Evolutionary conservation across 2,329 filamentous ascomycete species (phyloP).

Genomic region (Phaeoacremonium minimum): DNA sequence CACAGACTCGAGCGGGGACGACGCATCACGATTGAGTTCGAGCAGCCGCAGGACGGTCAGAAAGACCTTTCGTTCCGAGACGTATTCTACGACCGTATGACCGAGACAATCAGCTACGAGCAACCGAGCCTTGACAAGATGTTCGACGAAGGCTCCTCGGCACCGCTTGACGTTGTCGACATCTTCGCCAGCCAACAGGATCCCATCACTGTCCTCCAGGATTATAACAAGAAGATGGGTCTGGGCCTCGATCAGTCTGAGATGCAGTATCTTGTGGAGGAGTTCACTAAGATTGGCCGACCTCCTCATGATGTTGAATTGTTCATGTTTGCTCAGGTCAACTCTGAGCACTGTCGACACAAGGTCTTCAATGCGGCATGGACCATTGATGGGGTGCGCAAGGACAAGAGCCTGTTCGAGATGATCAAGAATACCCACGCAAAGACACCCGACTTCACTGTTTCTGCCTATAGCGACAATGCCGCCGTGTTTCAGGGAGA

Average conservation of each 20-base stretch:
- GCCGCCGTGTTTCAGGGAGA: slow-evolving; percentile 84
- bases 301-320: slow-evolving; percentile 86
- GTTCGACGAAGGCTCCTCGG: slow-evolving; percentile 65
- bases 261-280: slow-evolving; percentile 90
- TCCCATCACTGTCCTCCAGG: slow-evolving; percentile 68
- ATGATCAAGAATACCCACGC: slow-evolving; percentile 98
- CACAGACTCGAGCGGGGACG: slow-evolving; percentile 85
- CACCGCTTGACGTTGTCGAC: slow-evolving; percentile 69
- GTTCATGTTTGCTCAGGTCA: slow-evolving; percentile 99
- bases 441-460: slow-evolving; percentile 72
- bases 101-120: slow-evolving; percentile 67
- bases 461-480: slow-evolving; percentile 97
- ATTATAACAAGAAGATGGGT: slow-evolving; percentile 80
- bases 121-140: slow-evolving; percentile 69
- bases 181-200: slow-evolving; percentile 62
- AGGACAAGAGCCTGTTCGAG: slow-evolving; percentile 78
- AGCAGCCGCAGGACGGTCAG: slow-evolving; percentile 40
- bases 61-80: slow-evolving; percentile 59
- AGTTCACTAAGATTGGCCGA: slow-evolving; percentile 64
- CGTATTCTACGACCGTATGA: slow-evolving; percentile 90
- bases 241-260: slow-evolving; percentile 84
- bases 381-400: slow-evolving; percentile 83
- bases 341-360: slow-evolving; percentile 66
- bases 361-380: slow-evolving; percentile 97
- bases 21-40: slow-evolving; percentile 65